Evolutionary conservation across 768 basidiomycete species (phyloP).

Genomic region (Boletus tylopilopsis): DNA sequence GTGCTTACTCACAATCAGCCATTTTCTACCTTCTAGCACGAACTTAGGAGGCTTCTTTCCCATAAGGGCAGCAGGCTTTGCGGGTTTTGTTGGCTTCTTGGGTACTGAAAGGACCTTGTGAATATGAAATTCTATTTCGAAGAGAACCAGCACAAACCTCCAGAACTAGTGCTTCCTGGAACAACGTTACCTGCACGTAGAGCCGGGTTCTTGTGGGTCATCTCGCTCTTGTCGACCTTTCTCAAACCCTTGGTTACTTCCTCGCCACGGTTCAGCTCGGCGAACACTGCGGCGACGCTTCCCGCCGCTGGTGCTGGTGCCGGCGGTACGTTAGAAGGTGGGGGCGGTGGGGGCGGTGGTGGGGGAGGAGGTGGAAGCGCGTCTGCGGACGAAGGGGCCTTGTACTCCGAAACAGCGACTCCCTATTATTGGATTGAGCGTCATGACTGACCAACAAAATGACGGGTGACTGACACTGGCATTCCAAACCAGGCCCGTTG

Average conservation of each 20-base stretch:
- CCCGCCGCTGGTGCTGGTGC: conserved; percentile 43
- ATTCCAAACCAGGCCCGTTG: conserved; percentile 89
- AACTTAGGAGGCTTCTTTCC: conserved; percentile 93
- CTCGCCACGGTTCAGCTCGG: conserved; percentile 84
- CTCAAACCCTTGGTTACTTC: conserved; percentile 86
- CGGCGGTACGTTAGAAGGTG: conserved; percentile 40
- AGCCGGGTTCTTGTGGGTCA: conserved; percentile 98
- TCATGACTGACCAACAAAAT: not conserved
- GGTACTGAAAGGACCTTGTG: conserved; percentile 22
- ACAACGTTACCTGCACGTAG: conserved; percentile 57
- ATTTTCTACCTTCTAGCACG: conserved; percentile 87
- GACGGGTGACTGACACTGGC: conserved; percentile 48
- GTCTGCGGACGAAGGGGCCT: conserved; percentile 31
- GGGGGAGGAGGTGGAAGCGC: conserved; percentile 40
- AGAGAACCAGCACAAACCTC: conserved; percentile 29
- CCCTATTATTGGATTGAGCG: conserved; percentile 40
- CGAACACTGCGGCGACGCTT: conserved; percentile 80
- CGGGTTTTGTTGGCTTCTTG: conserved; percentile 75
- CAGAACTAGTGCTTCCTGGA: conserved; percentile 38
- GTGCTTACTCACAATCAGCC: conserved; percentile 68
- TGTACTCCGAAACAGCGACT: conserved; percentile 52
- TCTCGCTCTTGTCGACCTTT: conserved; percentile 94
- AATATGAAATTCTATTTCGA: not conserved
- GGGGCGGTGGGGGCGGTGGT: conserved; percentile 54
- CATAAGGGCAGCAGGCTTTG: conserved; percentile 77